Base-by-base conservation (phyloP, 2,329 filamentous ascomycete species). In the Tolypocladium ophioglossoides region DNA sequence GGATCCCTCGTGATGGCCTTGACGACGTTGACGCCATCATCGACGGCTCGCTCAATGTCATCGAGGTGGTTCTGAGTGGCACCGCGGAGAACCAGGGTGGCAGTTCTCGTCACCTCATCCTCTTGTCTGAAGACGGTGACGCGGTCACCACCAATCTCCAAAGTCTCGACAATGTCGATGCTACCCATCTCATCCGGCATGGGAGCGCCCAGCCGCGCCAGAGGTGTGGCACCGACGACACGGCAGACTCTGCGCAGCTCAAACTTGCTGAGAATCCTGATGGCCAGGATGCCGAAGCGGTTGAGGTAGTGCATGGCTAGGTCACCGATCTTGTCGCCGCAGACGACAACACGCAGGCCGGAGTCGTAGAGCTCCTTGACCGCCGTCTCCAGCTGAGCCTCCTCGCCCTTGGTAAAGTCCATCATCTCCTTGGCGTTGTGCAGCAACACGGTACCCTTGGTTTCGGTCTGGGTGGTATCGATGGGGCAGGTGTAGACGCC, bases 181-280 rank as follows among this genome's bases (percentile, higher is more conserved):
- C 75, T 87, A 60, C 94, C 94, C 91, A 96, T 97, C 79, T 99
- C 94, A 63, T 99, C 94, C n/a, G 95, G 94, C 94, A 99, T 99
- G 47, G 94, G 94, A 18, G 95, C 94, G 60, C 94, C 94, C 50
- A 99, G 79, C 64, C 94, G 87, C 52, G 95, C 95, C 58, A 99
- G 81, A n/a, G 94, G 94, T 16, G 94, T 96, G 54, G 94, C 94
- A 58, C 92, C 92, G 52, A 97, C 92, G 27, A 99, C 94, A 58
- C 94, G 87, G 80, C 95, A 99, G 65, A 97, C 78, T 66, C 94
- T 84, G 63, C 94, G 86, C 57, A 99, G 84, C 75, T 99, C 94
- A 67, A 97, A 99, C 74, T 99, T 99, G 75, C 91, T 96, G 65
- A 97, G 84, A 62, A 99, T 86, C 74, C 96, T 95, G 78, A 99